These are phyloP conservation scores for Periconia digitata DNA, from an alignment of 2,329 filamentous ascomycete genomes.

Conservation along the genomic window DNA sequence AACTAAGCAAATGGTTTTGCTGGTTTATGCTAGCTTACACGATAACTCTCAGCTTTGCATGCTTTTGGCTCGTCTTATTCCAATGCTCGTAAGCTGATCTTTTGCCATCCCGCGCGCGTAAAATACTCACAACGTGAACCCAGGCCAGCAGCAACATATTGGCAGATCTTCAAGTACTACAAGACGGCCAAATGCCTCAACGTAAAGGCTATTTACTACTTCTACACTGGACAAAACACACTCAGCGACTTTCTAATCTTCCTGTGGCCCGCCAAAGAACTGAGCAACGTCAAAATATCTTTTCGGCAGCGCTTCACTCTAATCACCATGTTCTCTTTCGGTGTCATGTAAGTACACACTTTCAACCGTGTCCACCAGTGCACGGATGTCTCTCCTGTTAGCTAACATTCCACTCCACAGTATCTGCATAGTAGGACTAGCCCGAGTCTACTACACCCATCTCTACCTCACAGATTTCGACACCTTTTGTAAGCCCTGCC, in stretches of 20 bases:
- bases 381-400: neutral
- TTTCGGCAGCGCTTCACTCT: conserved; percentile 19
- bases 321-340: conserved; percentile 20
- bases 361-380: too few relatives aligned
- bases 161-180: conserved; percentile 28
- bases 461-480: conserved; percentile 17
- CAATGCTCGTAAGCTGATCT: conserved; percentile 15
- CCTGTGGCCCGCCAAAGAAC: conserved; percentile 23
- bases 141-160: conserved; percentile 24
- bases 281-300: conserved; percentile 18
- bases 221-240: conserved; percentile 24
- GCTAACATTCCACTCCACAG: conserved; percentile 3
- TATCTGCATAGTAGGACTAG: conserved; percentile 21
- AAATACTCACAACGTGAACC: neutral
- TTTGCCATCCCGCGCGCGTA: neutral
- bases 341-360: conserved; percentile 21
- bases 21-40: conserved; percentile 13
- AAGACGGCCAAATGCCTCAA: conserved; percentile 22
- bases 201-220: conserved; percentile 27
- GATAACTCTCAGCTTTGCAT: conserved; percentile 6
- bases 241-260: conserved; percentile 33
- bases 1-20: conserved; percentile 18
- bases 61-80: conserved; percentile 15
- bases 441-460: conserved; percentile 21
- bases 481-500: conserved; percentile 13